Evolutionary conservation across 768 basidiomycete genomes (phyloP).

Genomic region (Naematelia aurantialba): DNA sequence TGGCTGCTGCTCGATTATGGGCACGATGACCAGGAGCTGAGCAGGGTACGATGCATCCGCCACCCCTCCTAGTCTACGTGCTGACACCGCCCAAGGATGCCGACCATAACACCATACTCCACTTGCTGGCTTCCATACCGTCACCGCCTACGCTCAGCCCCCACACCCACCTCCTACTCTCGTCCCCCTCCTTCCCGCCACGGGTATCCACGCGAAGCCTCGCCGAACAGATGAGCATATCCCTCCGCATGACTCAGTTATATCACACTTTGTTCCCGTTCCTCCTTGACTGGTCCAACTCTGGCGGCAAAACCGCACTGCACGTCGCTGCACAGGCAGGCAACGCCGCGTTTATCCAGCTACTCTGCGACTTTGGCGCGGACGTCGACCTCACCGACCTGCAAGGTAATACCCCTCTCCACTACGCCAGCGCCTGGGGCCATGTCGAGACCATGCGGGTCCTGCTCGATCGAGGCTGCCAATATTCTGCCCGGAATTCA

Average conservation of each 20-base stretch:
- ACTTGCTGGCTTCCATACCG: conserved; percentile 80
- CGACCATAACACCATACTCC: conserved; percentile 88
- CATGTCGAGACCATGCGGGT: conserved; percentile 65
- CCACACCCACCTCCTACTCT: conserved; percentile 18
- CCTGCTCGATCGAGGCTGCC: conserved; percentile 83
- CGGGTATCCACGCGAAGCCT: conserved; percentile 10
- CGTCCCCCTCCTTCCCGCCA: conserved; percentile 20
- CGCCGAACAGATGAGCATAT: conserved; percentile 52
- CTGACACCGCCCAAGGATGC: conserved; percentile 61
- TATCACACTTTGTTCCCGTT: conserved; percentile 83
- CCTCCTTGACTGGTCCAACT: conserved; percentile 88
- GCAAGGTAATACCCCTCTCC: conserved; percentile 85
- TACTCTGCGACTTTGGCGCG: conserved; percentile 78
- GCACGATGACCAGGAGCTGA: conserved; percentile 90
- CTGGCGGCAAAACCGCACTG: conserved; percentile 81
- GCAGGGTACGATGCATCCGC: conserved; percentile 61
- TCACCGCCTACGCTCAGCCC: conserved; percentile 48
- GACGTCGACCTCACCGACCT: conserved; percentile 87
- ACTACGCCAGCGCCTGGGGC: conserved; percentile 58
- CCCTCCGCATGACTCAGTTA: conserved; percentile 77
- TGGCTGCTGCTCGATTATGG: conserved; percentile 71
- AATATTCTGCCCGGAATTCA: conserved; percentile 76
- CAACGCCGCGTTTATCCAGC: conserved; percentile 72
- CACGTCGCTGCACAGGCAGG: conserved; percentile 85
- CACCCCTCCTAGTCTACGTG: neutral